Evolutionary conservation across 306 rosid species (phyloP).

Genomic region (Hippophae gyantsensis): DNA sequence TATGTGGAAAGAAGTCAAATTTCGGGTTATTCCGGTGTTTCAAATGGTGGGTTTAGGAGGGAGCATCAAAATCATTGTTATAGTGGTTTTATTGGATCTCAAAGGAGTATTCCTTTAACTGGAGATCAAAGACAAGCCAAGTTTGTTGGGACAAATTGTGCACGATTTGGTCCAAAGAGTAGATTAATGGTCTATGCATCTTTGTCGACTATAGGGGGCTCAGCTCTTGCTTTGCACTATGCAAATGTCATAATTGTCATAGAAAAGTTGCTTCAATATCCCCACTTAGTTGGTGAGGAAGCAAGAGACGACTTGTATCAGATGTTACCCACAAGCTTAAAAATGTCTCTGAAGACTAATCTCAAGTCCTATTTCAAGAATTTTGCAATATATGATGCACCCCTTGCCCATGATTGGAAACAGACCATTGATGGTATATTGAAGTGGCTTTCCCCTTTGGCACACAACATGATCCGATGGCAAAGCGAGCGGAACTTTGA

Average conservation of each 20-base stretch:
- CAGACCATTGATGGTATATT: constrained; percentile 68
- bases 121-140: constrained; percentile 36
- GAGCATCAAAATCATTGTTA: constrained; percentile 29
- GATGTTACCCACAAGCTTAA: constrained; percentile 83
- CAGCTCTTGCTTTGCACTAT: constrained; percentile 84
- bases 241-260: constrained; percentile 79
- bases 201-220: constrained; percentile 82
- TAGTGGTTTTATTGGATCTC: constrained; percentile 29
- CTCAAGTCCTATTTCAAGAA: constrained; percentile 72
- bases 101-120: constrained; percentile 27
- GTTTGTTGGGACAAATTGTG: constrained; percentile 26
- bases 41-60: constrained; percentile 33
- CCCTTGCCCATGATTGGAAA: constrained; percentile 96
- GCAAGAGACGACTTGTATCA: constrained; percentile 83
- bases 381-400: constrained; percentile 90
- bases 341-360: constrained; percentile 55
- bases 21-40: constrained; percentile 29
- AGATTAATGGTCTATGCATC: constrained; percentile 54
- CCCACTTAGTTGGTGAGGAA: constrained; percentile 86
- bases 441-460: constrained; percentile 75
- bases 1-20: constrained; percentile 34
- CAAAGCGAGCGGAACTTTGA: constrained; percentile 90
- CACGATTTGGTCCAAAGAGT: constrained; percentile 49
- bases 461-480: constrained; percentile 94
- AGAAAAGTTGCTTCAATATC: constrained; percentile 80